Evolutionary conservation across 2,329 filamentous ascomycete species (phyloP).

Genomic region (Cordyceps fumosorosea): DNA sequence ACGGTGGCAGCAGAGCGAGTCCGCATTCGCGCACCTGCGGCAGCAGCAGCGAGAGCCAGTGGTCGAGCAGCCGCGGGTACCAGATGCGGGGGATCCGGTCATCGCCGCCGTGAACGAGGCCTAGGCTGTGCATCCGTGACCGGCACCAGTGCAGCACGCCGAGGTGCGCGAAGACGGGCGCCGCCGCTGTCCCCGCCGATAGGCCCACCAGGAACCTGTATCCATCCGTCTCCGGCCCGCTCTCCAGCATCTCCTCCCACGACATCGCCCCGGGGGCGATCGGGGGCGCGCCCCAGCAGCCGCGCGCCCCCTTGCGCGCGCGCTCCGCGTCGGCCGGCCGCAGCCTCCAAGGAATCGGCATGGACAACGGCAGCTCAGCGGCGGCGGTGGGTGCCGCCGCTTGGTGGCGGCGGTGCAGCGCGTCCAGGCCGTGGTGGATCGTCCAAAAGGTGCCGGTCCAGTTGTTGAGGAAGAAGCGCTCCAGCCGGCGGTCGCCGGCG

Average conservation of each 20-base stretch:
- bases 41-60: neutral
- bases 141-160: neutral
- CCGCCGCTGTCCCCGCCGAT: neutral
- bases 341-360: neutral
- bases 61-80: neutral
- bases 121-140: neutral
- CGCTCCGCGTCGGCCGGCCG: neutral
- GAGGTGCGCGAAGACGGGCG: neutral
- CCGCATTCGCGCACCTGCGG: no score
- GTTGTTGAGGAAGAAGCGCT: neutral
- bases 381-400: no score
- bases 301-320: neutral
- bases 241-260: neutral
- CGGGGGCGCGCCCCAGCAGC: neutral
- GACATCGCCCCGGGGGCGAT: neutral
- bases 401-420: neutral
- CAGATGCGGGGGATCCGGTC: neutral
- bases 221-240: neutral
- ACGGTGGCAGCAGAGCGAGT: neutral
- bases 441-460: constrained; percentile 2
- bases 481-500: neutral
- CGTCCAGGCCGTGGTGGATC: neutral
- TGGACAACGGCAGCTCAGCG: neutral
- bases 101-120: neutral
- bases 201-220: neutral